Evolutionary conservation across 75 land plant genomes (phyloP).

Genomic region (Chamaecyparis obtusa): DNA sequence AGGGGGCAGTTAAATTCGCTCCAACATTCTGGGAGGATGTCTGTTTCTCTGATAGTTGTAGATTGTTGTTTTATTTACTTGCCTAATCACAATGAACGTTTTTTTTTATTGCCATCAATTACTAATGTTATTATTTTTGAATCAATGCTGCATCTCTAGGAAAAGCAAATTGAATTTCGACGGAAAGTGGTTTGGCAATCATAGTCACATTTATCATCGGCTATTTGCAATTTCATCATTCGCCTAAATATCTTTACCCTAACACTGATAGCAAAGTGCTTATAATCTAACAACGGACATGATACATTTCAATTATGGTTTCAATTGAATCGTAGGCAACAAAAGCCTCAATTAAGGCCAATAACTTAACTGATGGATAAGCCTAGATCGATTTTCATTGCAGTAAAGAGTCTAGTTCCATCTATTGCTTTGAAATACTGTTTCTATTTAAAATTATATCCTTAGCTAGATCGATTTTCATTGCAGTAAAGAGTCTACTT

Average conservation of each 20-base stretch:
- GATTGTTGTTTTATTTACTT: no score
- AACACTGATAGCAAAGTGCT: not conserved
- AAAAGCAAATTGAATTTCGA: not conserved
- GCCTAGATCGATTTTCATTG: not conserved
- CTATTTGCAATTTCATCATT: not conserved
- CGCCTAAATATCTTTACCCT: not conserved
- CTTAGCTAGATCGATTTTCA: not conserved
- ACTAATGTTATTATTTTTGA: not conserved
- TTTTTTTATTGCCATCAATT: not conserved
- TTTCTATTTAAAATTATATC: not conserved
- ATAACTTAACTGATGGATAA: not conserved
- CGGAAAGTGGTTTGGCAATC: not conserved
- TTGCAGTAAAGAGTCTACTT: not conserved
- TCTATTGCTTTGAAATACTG: not conserved
- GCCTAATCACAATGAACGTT: not conserved
- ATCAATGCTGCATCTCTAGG: not conserved
- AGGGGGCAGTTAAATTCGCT: no score
- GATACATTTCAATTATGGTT: not conserved
- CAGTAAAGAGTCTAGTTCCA: not conserved
- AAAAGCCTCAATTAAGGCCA: not conserved
- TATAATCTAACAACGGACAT: not conserved
- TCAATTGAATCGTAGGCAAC: not conserved
- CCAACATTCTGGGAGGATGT: no score
- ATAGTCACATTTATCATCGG: not conserved
- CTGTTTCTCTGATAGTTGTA: no score